These are phyloP conservation scores for Beauveria caledonica DNA, from an alignment of 2,329 filamentous ascomycete species.

Conservation along the genomic window DNA sequence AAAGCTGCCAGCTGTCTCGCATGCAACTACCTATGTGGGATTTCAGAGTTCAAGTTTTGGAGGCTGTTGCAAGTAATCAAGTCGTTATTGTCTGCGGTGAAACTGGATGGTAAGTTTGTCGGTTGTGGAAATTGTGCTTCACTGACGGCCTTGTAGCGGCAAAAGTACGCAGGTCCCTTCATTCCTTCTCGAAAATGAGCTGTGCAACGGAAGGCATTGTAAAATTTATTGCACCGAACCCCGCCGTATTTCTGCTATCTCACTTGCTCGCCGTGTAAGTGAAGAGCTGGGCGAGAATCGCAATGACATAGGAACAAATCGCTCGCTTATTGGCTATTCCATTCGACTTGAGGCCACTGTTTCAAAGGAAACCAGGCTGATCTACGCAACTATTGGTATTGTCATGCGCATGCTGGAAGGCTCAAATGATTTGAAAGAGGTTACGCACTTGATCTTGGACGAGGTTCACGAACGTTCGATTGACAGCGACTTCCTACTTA, in stretches of 20 bases:
- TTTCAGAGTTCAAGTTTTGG: constrained; percentile 70
- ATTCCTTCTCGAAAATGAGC: constrained; percentile 83
- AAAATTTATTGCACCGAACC: constrained; percentile 96
- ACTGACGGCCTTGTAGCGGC: constrained; percentile 43
- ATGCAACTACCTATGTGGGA: constrained; percentile 84
- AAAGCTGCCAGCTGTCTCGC: constrained; percentile 41
- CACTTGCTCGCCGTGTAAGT: constrained; percentile 83
- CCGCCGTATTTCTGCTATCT: constrained; percentile 91
- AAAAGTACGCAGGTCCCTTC: constrained; percentile 98
- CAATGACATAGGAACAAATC: constrained; percentile 69
- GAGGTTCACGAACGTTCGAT: constrained; percentile 96
- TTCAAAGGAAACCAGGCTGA: constrained; percentile 69
- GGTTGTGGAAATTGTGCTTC: background rate
- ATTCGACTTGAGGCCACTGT: constrained; percentile 88
- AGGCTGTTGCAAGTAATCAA: constrained; percentile 69
- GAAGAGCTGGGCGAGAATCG: constrained; percentile 86
- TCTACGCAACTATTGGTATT: constrained; percentile 86
- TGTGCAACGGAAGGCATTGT: constrained; percentile 70
- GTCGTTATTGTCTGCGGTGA: constrained; percentile 93
- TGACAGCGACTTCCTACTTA: constrained; percentile 91
- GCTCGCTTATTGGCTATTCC: constrained; percentile 87
- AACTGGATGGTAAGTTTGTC: constrained; percentile 62
- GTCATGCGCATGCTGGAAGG: constrained; percentile 97
- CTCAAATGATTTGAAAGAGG: constrained; percentile 74
- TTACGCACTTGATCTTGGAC: constrained; percentile 92